Evolutionary conservation across 257 asterid genomes (phyloP), one percentile per base, ranked within the genome.

Genomic region (Jacaranda mimosifolia): DNA sequence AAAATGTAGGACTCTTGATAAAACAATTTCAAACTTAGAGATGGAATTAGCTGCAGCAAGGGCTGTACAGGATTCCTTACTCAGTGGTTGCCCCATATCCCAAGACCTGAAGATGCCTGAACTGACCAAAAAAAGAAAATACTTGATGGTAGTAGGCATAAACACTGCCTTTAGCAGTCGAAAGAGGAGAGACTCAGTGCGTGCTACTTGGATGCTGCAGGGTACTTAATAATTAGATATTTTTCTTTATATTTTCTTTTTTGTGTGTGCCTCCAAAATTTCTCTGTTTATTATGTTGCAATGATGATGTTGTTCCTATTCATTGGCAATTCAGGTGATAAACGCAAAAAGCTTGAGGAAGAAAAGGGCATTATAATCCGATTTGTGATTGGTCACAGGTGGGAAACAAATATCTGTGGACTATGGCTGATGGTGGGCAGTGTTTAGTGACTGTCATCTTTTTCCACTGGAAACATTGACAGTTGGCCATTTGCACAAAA

Each of bases 81-180:
- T 90, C 68, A 87, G 81, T 40, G 96, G 98, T 43, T 91, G 97
- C 55, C 98, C 98, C 14, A 72, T 90, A 73, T 86, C 95, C 5
- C 94, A 88, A 70, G 97, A 90, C 73, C 26, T 89, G 76, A 91
- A 83, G 82, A 78, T 94, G 63, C 93, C 96, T 1, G 94, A 92
- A 78, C 63, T 90, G 80, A 68, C 82, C 40, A 91, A 81, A 76
- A 90, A 86, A 83, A 86, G 96, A 77, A 93, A 93, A 83, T 91
- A 91, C 83, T 83, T 88, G 57, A 91, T 93, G 98, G 96, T 91
- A 15, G 77, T 91, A 13, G 98, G 98, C 68, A 84, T 93, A 70
- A 91, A 91, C 79, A 93, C 97, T 63, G 97, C 98, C 75, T 93
- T 93, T 83, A 93, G 91, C 83, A 93, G 98, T 86, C 87, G 98